Conservation (phyloP, 257 asterid genomes). For the Gynochthodes officinalis region DNA sequence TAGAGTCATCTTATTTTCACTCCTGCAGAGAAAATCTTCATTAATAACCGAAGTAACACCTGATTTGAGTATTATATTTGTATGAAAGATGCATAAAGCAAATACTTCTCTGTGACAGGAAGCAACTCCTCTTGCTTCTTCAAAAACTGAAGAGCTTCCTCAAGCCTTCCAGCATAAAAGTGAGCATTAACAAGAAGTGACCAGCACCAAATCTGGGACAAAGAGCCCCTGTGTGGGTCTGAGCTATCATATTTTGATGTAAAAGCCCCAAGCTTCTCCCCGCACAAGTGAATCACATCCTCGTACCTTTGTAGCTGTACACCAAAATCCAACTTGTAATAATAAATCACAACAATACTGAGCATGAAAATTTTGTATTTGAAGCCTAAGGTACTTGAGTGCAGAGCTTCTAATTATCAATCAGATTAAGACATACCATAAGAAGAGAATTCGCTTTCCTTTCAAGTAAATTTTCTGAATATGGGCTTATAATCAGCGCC, state of each 20-base stretch:
- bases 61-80: no score
- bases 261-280: constrained; percentile 53
- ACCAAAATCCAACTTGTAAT: constrained; percentile 16
- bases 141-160: constrained; percentile 68
- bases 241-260: constrained; percentile 39
- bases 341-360: not conserved
- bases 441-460: constrained; percentile 85
- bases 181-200: constrained; percentile 62
- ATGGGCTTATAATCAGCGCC: constrained; percentile 71
- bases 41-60: constrained; percentile 12
- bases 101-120: constrained; percentile 47
- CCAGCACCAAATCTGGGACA: constrained; percentile 61
- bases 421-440: constrained; percentile 47
- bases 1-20: constrained; percentile 37
- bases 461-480: constrained; percentile 60
- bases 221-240: constrained; percentile 47
- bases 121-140: constrained; percentile 68
- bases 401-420: constrained; percentile 18
- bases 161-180: constrained; percentile 80
- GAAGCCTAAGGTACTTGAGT: not conserved
- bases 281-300: constrained; percentile 73
- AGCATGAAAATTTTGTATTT: not conserved
- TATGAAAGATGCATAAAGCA: not conserved
- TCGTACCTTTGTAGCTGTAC: constrained; percentile 76
- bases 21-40: constrained; percentile 37